Conservation (phyloP, 176 grass and related monocot species). For the Leersia perrieri region DNA sequence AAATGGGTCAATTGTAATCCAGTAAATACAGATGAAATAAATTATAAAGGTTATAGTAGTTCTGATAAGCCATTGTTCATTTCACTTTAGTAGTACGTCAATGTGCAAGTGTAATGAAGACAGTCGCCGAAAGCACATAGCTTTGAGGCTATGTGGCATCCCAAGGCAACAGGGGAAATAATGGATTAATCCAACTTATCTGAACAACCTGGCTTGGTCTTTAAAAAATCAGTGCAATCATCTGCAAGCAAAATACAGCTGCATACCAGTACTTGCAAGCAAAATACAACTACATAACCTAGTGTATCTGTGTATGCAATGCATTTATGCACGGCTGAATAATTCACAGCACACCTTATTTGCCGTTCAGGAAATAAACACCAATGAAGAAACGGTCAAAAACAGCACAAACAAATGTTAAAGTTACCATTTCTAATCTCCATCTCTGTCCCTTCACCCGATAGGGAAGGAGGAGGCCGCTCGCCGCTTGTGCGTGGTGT, state of each 20-base stretch:
- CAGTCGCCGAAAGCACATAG: constrained; percentile 23
- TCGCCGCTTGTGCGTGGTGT: too few species aligned
- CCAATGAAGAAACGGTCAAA: background rate
- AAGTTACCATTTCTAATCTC: too few species aligned
- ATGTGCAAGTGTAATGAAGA: constrained; percentile 8
- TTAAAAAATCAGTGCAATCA: constrained; percentile 28
- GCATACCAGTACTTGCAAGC: background rate
- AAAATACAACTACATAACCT: background rate
- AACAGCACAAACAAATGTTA: background rate
- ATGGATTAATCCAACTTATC: constrained; percentile 47
- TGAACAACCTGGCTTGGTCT: constrained; percentile 46
- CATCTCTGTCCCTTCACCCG: too few species aligned
- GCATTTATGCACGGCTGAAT: constrained; percentile 27
- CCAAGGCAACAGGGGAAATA: constrained; percentile 32
- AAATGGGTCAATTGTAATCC: too few species aligned
- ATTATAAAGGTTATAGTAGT: too few species aligned
- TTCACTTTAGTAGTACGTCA: too few species aligned
- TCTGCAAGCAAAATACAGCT: constrained; percentile 18
- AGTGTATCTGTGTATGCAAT: background rate
- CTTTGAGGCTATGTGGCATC: constrained; percentile 19
- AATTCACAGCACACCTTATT: constrained; percentile 2
- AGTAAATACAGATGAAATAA: too few species aligned
- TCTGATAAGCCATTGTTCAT: too few species aligned
- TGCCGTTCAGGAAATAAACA: constrained; percentile 19
- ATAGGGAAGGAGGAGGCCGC: too few species aligned